Evolutionary conservation across 2,329 filamentous ascomycete species (phyloP), one percentile per base, ranked within the genome.

Genomic region (Esteya vermicola): DNA sequence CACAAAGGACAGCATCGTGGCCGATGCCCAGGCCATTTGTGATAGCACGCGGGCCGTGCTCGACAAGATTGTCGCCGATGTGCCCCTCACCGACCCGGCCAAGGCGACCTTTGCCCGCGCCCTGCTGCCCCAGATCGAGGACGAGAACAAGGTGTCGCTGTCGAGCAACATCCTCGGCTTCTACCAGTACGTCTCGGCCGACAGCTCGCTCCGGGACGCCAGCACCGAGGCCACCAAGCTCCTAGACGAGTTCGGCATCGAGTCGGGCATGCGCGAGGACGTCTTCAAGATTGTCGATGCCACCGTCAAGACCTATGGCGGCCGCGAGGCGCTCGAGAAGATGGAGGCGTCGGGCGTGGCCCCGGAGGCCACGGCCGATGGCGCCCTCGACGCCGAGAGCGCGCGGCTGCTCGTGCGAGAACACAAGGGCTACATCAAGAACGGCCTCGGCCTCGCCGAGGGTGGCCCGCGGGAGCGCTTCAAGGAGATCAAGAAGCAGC

Each of bases 401-500:
- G 60, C 75, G 48, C 71, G 79, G n/a, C 58, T 88, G 47, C 63
- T 91, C 23, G 78, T 86, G 59, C 85, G 83, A 61, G 78, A 86
- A 52, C 72, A 80, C 51, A 84, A 85, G 60, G 72, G 68, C 46
- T 89, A 83, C 57, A 78, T 89, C 51, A 70, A 74, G 40, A 86
- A 85, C 56, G 84, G 84, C 13, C 62, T 91, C 35, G 75, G 75
- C 4, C 63, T 91, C 37, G 77, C 81, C 2, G 72, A 73, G 20
- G 82, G 81, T 1, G 63, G 70, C 5, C 65, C 85, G 61, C 64
- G 82, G 45, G 82, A 86, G 50, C 73, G 82, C 33, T 89, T 89
- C 70, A 89, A 86, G 65, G 81, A 81, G 58, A 86, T 89, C 61
- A 84, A 85, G 70, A 84, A 85, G 67, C 66, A 81, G 12, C 64